Conservation (phyloP, 768 basidiomycete species). For the Trametes maxima region DNA sequence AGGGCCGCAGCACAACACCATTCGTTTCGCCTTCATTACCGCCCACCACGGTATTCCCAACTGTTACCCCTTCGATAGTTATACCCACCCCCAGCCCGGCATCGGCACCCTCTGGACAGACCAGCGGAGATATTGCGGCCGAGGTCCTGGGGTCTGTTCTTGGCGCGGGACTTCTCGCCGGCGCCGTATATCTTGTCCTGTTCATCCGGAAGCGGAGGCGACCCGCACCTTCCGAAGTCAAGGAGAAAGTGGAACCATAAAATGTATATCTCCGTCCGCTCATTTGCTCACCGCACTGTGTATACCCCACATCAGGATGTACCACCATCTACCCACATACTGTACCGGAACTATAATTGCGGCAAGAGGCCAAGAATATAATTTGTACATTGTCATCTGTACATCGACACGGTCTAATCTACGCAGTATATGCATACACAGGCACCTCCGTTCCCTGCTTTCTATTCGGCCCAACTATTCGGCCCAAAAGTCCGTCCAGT, state of each 20-base stretch:
- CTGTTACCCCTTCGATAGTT: slow-evolving; percentile 13
- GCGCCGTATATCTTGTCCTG: not conserved
- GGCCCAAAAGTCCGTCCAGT: slow-evolving; percentile 41
- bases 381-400: slow-evolving; percentile 7
- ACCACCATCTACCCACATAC: not conserved
- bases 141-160: slow-evolving; percentile 25
- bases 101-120: slow-evolving; percentile 3
- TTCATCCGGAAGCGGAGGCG: slow-evolving; percentile 12
- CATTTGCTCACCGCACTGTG: not conserved
- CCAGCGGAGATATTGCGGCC: slow-evolving; percentile 23
- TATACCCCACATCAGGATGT: not conserved
- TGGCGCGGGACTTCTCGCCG: slow-evolving; percentile 13
- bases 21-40: slow-evolving; percentile 24
- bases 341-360: slow-evolving; percentile 2
- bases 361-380: not conserved
- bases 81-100: slow-evolving; percentile 10
- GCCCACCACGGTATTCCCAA: slow-evolving; percentile 14
- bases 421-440: too few species aligned
- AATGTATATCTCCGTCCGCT: slow-evolving; percentile 2
- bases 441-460: not conserved
- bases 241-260: slow-evolving; percentile 3
- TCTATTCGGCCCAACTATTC: too few species aligned
- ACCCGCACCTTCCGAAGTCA: slow-evolving; percentile 1
- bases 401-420: not conserved
- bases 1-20: slow-evolving; percentile 15